phyloP scores from a whole-genome alignment of 1,139 yeast genomes.

The Protomyces inundatus region DNA sequence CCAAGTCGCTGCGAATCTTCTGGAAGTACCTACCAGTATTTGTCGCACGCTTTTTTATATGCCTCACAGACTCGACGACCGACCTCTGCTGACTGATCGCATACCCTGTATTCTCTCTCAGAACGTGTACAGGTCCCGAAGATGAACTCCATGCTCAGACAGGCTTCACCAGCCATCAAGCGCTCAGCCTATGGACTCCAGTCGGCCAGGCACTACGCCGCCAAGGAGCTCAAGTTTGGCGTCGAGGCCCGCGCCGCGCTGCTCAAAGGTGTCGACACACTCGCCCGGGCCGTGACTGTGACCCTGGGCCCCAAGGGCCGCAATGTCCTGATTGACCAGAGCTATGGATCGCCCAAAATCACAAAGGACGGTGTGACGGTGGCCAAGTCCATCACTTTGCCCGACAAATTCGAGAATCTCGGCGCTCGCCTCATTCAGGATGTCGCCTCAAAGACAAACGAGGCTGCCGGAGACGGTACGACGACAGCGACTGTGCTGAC shows the following conservation, averaged over 20 bases:
- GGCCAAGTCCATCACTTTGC: constrained; percentile 73
- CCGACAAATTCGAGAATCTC: constrained; percentile 92
- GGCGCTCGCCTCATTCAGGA: constrained; percentile 97
- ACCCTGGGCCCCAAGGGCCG: constrained; percentile 98
- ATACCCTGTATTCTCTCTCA: too few species aligned
- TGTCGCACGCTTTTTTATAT: too few species aligned
- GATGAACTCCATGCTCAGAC: constrained; percentile 3
- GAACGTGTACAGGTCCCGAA: too few species aligned
- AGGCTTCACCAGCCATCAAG: constrained; percentile 18
- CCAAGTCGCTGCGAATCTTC: too few species aligned
- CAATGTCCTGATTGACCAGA: constrained; percentile 94
- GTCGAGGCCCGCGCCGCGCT: constrained; percentile 98
- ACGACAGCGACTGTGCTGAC: constrained; percentile 97
- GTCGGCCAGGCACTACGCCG: constrained; percentile 17
- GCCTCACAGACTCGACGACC: too few species aligned
- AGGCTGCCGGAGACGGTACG: constrained; percentile 98
- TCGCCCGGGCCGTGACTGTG: constrained; percentile 95
- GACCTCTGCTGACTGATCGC: too few species aligned
- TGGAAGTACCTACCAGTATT: too few species aligned
- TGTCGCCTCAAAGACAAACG: constrained; percentile 97
- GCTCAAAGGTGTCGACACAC: constrained; percentile 88
- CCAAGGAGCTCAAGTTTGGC: constrained; percentile 90
- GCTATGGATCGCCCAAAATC: constrained; percentile 95
- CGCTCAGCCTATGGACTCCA: constrained; percentile 1
- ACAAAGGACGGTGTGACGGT: constrained; percentile 99